Base-by-base conservation (phyloP, 164 flowering plant species). In the Euptelea pleiosperma region DNA sequence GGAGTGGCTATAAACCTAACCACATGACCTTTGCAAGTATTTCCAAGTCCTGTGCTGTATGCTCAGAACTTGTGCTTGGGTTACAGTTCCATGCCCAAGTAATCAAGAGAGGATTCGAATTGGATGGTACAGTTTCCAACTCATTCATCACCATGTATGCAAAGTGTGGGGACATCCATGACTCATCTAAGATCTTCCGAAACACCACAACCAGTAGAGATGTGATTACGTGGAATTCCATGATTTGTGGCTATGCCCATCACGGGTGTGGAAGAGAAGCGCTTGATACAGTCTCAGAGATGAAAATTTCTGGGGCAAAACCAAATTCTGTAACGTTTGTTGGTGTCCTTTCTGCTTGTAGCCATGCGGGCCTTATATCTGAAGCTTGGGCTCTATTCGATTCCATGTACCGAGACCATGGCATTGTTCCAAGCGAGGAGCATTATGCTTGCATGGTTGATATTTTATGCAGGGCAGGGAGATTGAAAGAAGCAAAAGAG, bases 391-490 rank as follows among this genome's bases (percentile, higher is more conserved):
- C 30, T 30, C 53, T 37, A 21, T 67, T 66, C 43, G 31, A 25
- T 33, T 62, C 68, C 37, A 67, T 55, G 68, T 36, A 42, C 45
- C 52, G 31, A 25, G 71, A 71, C 44, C 43, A 67, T 18, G 42
- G 55, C 19, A 49, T 71, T 42, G 34, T 55, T 18, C 75, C 75
- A 39, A 55, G 58, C 5, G 68, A 71, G 67, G 68, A 63, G 28
- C 71, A 71, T 31, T 71, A 61, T 37, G 24, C 62, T 16, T 71
- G 68, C 39, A 54, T 67, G 71, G 71, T 67, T 61, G 75, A 63
- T 40, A 55, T 63, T 52, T 41, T 66, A 35, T 62, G 65, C 43
- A 47, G 71, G 8, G 68, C 55, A 11, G 65, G 75, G 22, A 56
- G 47, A 42, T 44, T 63, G 25, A 34, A 31, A 47, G 75, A 71